phyloP scores from a whole-genome alignment of 805 yeast species.

The Nakazawaea laoshanensis region DNA sequence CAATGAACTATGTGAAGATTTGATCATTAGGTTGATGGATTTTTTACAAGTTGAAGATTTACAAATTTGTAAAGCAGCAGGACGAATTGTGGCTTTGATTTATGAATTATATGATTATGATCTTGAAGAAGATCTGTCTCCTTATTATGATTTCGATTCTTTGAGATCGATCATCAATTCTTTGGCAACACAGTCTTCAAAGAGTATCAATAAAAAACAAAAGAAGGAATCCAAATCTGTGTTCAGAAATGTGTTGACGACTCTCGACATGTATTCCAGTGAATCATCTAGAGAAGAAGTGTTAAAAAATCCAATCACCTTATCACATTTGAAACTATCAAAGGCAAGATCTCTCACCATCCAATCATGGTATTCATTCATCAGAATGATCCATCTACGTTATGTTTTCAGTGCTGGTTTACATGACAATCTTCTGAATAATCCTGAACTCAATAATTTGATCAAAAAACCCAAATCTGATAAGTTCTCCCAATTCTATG shows the following conservation, averaged over 20 bases:
- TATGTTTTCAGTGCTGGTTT: conserved; percentile 46
- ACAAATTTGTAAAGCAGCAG: conserved; percentile 47
- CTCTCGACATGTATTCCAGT: conserved; percentile 32
- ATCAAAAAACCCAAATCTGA: conserved; percentile 13
- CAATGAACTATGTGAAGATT: conserved; percentile 32
- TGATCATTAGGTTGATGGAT: conserved; percentile 29
- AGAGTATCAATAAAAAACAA: conserved; percentile 53
- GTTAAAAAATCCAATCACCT: conserved; percentile 17
- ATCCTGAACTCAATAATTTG: conserved; percentile 22
- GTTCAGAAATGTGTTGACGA: conserved; percentile 46
- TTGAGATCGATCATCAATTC: conserved; percentile 30
- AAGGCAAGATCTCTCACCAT: conserved; percentile 38
- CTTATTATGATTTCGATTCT: conserved; percentile 46
- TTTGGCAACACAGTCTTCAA: conserved; percentile 43
- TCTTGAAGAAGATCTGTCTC: conserved; percentile 33
- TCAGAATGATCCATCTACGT: conserved; percentile 37
- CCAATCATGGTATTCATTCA: conserved; percentile 41
- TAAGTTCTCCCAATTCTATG: conserved; percentile 10
- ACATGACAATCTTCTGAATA: conserved; percentile 36
- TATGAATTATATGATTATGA: conserved; percentile 44
- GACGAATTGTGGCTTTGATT: conserved; percentile 45
- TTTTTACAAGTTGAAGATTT: conserved; percentile 32
- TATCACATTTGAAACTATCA: conserved; percentile 30
- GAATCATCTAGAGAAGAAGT: conserved; percentile 23
- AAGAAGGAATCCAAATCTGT: conserved; percentile 51